A percentile compares a stretch with the other conserved stretches of the same genome.
phyloP scores from a whole-genome alignment of 2,329 filamentous ascomycete genomes.

The Botrytis fragariae region DNA sequence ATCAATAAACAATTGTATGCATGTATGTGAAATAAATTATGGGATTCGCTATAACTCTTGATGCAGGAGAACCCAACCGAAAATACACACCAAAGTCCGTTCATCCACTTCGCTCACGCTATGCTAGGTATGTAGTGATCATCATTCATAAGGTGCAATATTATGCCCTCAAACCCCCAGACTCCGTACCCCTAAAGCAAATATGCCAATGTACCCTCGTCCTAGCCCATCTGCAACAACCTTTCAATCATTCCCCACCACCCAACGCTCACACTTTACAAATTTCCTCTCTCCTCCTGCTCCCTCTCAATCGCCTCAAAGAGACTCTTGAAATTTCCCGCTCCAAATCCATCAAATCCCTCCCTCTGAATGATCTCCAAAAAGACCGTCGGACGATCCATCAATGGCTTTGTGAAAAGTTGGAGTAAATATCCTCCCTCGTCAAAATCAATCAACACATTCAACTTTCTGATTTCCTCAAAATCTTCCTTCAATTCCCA shows the following conservation, averaged over 20 bases:
- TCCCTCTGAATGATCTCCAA: conserved; percentile 94
- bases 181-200: neutral
- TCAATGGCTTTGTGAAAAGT: conserved; percentile 80
- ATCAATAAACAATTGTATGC: neutral
- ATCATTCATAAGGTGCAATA: neutral
- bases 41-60: neutral
- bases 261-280: conserved; percentile 47
- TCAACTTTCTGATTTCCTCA: conserved; percentile 70
- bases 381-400: conserved; percentile 94
- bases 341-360: conserved; percentile 87
- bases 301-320: conserved; percentile 96
- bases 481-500: conserved; percentile 77
- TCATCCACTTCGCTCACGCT: neutral
- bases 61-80: neutral
- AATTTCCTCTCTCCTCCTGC: conserved; percentile 80
- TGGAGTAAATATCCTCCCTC: conserved; percentile 81
- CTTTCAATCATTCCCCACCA: neutral
- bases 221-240: neutral
- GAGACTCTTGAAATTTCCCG: conserved; percentile 91
- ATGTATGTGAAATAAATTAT: neutral
- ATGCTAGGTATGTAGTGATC: neutral
- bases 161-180: neutral
- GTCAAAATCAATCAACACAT: conserved; percentile 94
- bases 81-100: neutral
- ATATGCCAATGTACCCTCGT: neutral